A percentile compares a stretch with the other conserved stretches of the same genome.
Conservation (phyloP, 192 early-diverging fungal species). For the Umbelopsis sp. region DNA sequence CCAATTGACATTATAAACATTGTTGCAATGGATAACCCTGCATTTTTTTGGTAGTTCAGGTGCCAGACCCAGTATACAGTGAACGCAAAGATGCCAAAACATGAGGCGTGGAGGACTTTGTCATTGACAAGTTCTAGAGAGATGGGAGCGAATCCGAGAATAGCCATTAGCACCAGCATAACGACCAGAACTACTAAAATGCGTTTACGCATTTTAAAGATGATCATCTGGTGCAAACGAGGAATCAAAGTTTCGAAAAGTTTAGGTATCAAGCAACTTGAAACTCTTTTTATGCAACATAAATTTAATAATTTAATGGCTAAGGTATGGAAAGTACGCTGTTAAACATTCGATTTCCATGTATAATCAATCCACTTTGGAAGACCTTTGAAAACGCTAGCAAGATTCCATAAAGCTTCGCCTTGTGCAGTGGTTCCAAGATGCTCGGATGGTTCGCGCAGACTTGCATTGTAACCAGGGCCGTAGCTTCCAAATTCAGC, state of each 20-base stretch:
- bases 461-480: constrained; percentile 15
- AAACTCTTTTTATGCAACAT: too few relatives aligned
- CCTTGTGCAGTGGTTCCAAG: constrained; percentile 20
- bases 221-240: neutral
- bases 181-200: constrained; percentile 34
- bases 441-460: constrained; percentile 13
- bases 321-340: too few relatives aligned
- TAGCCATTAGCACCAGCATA: constrained; percentile 33
- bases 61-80: constrained; percentile 41
- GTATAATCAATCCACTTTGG: constrained; percentile 17
- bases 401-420: constrained; percentile 1
- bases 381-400: constrained; percentile 8
- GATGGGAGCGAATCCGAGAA: constrained; percentile 43
- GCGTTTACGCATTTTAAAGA: constrained; percentile 32
- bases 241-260: neutral
- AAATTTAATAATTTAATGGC: too few relatives aligned
- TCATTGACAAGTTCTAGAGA: constrained; percentile 37
- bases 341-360: constrained; percentile 11
- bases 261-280: too few relatives aligned
- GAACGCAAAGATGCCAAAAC: constrained; percentile 35
- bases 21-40: constrained; percentile 15
- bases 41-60: constrained; percentile 32
- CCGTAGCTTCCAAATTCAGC: constrained; percentile 25
- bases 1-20: constrained; percentile 30
- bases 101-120: constrained; percentile 39